These are phyloP conservation scores for Salix caprea DNA, from an alignment of 345 rosid species.

Conservation along the genomic window DNA sequence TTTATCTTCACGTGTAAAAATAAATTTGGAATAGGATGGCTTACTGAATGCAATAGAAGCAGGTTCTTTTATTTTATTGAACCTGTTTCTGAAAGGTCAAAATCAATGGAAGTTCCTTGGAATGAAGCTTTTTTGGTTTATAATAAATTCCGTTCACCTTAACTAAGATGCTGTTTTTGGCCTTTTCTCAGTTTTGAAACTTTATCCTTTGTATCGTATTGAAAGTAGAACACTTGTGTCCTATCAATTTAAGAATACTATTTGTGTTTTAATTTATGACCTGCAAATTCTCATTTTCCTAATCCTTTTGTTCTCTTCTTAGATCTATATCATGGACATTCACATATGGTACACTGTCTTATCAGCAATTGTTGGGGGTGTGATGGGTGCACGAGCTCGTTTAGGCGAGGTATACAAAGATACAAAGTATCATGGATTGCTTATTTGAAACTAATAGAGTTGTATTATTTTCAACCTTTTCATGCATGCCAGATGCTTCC, in stretches of 20 bases:
- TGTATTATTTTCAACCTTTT: not conserved
- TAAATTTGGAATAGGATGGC: slow-evolving; percentile 4
- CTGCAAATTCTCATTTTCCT: not conserved
- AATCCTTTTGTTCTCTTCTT: slow-evolving; percentile 1
- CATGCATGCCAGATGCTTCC: not conserved
- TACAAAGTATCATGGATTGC: not conserved
- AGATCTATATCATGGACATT: slow-evolving; percentile 97
- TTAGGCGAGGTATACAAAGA: slow-evolving; percentile 75
- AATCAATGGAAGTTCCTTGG: not conserved
- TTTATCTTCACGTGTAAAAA: not conserved
- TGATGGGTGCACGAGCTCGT: slow-evolving; percentile 97
- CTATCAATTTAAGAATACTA: not conserved
- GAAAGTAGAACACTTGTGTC: not conserved
- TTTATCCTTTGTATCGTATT: not conserved
- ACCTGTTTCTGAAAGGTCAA: not conserved
- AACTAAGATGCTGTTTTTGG: too few species aligned
- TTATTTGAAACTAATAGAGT: not conserved
- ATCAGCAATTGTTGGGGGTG: slow-evolving; percentile 94
- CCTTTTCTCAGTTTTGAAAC: not conserved
- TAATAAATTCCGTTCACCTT: too few species aligned
- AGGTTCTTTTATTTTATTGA: slow-evolving; percentile 1
- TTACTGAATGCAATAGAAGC: not conserved
- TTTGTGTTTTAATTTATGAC: not conserved
- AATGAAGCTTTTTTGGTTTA: not conserved
- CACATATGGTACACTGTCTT: slow-evolving; percentile 90